Conservation (phyloP, 768 basidiomycete genomes). For the Lactarius evosmus region DNA sequence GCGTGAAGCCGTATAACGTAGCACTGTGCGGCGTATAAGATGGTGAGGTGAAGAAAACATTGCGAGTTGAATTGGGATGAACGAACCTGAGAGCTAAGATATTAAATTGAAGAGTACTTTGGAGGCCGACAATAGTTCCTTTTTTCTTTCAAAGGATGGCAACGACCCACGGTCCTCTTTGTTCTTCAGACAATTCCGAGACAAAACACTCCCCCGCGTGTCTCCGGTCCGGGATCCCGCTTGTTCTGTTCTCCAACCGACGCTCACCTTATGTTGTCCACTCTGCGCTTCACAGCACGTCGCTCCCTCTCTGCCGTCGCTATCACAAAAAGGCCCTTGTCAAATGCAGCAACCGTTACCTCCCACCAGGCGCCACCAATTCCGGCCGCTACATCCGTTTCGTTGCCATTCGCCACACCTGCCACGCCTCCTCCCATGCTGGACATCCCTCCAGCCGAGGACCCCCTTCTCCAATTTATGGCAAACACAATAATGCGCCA, state of each 20-base stretch:
- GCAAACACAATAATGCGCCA: conserved; percentile 58
- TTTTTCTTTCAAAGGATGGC: conserved; percentile 1
- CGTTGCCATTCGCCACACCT: neutral
- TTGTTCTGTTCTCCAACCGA: neutral
- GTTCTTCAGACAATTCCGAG: neutral
- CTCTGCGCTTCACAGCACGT: conserved; percentile 11
- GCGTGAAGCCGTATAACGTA: neutral
- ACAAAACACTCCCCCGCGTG: neutral
- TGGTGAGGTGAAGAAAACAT: conserved; percentile 6
- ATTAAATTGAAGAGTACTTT: conserved; percentile 16
- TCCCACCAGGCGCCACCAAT: conserved; percentile 2
- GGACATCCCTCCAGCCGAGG: conserved; percentile 68
- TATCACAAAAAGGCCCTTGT: conserved; percentile 15
- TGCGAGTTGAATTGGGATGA: neutral
- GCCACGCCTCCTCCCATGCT: conserved; percentile 23
- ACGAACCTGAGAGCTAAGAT: conserved; percentile 3
- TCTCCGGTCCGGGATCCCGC: neutral
- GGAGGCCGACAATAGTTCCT: neutral
- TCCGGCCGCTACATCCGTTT: neutral
- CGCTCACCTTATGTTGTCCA: conserved; percentile 14
- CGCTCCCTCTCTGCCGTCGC: conserved; percentile 12
- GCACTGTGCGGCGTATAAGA: conserved; percentile 21
- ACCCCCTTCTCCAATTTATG: conserved; percentile 70
- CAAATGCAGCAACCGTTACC: conserved; percentile 7
- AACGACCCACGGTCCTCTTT: conserved; percentile 20